Evolutionary conservation across 768 basidiomycete genomes (phyloP), one percentile per base, ranked within the genome.

Genomic region (Leccinum fibrillosum): DNA sequence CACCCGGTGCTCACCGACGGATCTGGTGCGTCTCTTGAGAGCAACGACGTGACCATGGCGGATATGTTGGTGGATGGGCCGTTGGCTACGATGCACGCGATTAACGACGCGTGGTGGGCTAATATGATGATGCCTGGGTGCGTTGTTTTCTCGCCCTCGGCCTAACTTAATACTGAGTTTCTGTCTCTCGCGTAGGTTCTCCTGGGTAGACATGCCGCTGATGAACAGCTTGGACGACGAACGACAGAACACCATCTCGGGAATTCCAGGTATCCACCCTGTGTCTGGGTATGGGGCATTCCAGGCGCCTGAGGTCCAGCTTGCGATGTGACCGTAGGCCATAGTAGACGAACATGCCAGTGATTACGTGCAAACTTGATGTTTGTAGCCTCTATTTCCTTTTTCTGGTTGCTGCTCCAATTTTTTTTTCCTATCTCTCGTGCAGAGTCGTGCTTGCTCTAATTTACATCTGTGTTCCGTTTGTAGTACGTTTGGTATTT

Each of bases 41-140:
- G 11, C 34, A 25, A 55, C 3, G 71, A 72, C 53, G 62, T 69
- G 44, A 62, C 57, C 12, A 68, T 74, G 69, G 50, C 28, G 2
- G 68, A 72, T 4, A 51, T 60, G 15, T 59, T 71, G 28, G 54
- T 63, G 7, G 85, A 82, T 44, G 77, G 87, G 48, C 80, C 84
- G 71, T 76, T 89, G 60, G 89, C 88, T 1, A 82, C 88, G 19
- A 86, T 92, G 85, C 80, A 84, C 52, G 84, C 84, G 28, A 76
- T 92, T 56, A 85, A 87, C 60, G 88, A 86, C 52, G 79, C 75
- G 8, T 92, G 85, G 82, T 90, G 88, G 89, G 73, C 80, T 47
- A 88, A 82, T 51, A 86, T 90, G 85, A 88, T 91, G 89, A 89
- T 92, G 87, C 90, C 90, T 37, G 90, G 90, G 86, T 62, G 1